Evolutionary conservation across 768 basidiomycete species (phyloP), one percentile per base, ranked within the genome.

Genomic region (Leccinum variicolor): DNA sequence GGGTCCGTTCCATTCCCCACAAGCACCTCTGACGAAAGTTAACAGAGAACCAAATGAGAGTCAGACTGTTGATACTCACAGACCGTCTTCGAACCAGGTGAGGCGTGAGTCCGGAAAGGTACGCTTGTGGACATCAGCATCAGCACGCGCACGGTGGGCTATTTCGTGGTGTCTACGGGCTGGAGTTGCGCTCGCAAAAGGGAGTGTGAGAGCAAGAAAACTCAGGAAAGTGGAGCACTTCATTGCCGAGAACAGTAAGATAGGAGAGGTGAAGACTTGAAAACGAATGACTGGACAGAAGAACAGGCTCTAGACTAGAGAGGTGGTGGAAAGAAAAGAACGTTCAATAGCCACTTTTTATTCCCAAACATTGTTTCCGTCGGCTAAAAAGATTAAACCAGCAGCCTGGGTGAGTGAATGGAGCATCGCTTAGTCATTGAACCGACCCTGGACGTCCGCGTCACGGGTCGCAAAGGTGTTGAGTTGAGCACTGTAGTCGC

Each of bases 51-150:
- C 10, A 13, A 45, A 64, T 17, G 6, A 15, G 6, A 41, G 15
- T 10, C 29, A n/a, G 26, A 19, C 4, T 36, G 1, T 47, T 31
- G 26, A 49, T 50, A 65, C 73, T 64, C 60, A 82, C 82, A 81
- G 62, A 50, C 83, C 82, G 55, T 76, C 79, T 29, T 80, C 76
- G 62, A 83, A 87, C 59, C 72, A 87, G 5, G 84, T 80, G 71
- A 79, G 79, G 53, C 78, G 79, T 4, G 79, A 63, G 47, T 61
- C 57, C 46, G 61, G 55, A 54, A 70, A 75, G 3, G 55, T 45
- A 26, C 81, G 77, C 61, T 76, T 75, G 50, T 73, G 64, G 9
- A 66, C 3, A n/a, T 50, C 57, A 3, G 79, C 63, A 25, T 78
- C 72, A 11, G 72, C 75, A 28, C 71, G 67, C 29, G 74, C 73